These are phyloP conservation scores for Rhodotorula mucilaginosa DNA, from an alignment of 1,284 basidiomycete species.

Conservation along the genomic window DNA sequence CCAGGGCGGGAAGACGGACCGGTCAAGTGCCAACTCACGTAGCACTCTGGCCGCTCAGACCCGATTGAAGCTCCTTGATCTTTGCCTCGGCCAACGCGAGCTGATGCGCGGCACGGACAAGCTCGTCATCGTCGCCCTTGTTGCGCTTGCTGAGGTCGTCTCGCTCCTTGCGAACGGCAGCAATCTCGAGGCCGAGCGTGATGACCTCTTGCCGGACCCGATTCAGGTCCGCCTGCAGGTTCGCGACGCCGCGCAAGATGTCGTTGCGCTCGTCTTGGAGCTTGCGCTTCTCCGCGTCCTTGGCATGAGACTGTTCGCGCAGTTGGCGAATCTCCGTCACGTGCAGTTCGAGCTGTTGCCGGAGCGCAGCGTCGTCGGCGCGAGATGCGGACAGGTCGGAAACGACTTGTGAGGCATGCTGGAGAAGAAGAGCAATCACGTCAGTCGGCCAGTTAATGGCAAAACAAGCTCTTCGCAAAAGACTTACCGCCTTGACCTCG, in stretches of 20 bases:
- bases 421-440: neutral
- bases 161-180: conserved; percentile 63
- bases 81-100: conserved; percentile 58
- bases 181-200: conserved; percentile 38
- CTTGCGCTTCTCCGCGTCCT: conserved; percentile 23
- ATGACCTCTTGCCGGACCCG: conserved; percentile 37
- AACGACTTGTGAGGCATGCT: conserved; percentile 24
- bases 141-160: conserved; percentile 60
- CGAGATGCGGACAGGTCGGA: conserved; percentile 23
- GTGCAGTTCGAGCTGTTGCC: conserved; percentile 22
- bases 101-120: conserved; percentile 64
- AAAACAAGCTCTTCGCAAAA: no score
- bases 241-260: conserved; percentile 61
- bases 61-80: conserved; percentile 53
- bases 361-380: conserved; percentile 16
- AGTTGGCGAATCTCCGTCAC: conserved; percentile 24
- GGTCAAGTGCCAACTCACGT: neutral
- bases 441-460: neutral
- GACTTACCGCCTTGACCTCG: conserved; percentile 27
- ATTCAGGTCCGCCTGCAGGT: conserved; percentile 62
- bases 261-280: conserved; percentile 63
- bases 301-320: conserved; percentile 1
- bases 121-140: conserved; percentile 56
- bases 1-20: neutral
- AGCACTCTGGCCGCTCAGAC: conserved; percentile 46